Percentiles rank a stretch among this genome's conserved stretches.
Evolutionary conservation across 345 rosid genomes (phyloP).

Genomic region (Gossypium mustelinum): DNA sequence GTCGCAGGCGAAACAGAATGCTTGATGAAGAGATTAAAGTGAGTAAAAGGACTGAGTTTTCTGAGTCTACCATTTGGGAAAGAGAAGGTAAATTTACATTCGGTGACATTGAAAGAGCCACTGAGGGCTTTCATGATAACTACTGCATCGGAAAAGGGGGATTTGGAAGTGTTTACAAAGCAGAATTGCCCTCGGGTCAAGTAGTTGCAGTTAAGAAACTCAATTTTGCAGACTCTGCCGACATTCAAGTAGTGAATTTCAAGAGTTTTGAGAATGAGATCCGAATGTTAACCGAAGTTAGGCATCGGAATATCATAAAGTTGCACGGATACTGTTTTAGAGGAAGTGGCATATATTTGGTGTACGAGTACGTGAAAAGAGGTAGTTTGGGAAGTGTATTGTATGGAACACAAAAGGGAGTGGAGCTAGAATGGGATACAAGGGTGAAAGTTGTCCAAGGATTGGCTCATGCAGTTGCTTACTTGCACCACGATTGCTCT

Average conservation of each 20-base stretch:
- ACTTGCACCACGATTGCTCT: slow-evolving; percentile 66
- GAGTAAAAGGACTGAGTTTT: background rate
- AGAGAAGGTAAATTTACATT: slow-evolving; percentile 58
- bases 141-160: slow-evolving; percentile 70
- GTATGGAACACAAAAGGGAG: slow-evolving; percentile 30
- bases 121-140: slow-evolving; percentile 43
- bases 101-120: slow-evolving; percentile 58
- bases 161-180: slow-evolving; percentile 63
- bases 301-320: slow-evolving; percentile 69
- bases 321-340: slow-evolving; percentile 18
- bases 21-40: slow-evolving; percentile 32
- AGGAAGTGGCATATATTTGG: slow-evolving; percentile 36
- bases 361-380: slow-evolving; percentile 52
- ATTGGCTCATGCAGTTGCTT: slow-evolving; percentile 67
- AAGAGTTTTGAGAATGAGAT: slow-evolving; percentile 58
- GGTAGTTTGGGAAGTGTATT: slow-evolving; percentile 51
- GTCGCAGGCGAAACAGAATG: slow-evolving; percentile 14
- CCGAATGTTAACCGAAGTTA: slow-evolving; percentile 40
- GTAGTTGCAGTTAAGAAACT: slow-evolving; percentile 59
- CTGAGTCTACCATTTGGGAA: slow-evolving; percentile 47
- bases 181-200: slow-evolving; percentile 43
- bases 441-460: slow-evolving; percentile 54
- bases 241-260: slow-evolving; percentile 34
- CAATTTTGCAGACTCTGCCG: slow-evolving; percentile 32
- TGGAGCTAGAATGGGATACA: slow-evolving; percentile 42